phyloP scores from a whole-genome alignment of 225 moss, liverwort and hornwort species.

The Takakia lepidozioides region DNA sequence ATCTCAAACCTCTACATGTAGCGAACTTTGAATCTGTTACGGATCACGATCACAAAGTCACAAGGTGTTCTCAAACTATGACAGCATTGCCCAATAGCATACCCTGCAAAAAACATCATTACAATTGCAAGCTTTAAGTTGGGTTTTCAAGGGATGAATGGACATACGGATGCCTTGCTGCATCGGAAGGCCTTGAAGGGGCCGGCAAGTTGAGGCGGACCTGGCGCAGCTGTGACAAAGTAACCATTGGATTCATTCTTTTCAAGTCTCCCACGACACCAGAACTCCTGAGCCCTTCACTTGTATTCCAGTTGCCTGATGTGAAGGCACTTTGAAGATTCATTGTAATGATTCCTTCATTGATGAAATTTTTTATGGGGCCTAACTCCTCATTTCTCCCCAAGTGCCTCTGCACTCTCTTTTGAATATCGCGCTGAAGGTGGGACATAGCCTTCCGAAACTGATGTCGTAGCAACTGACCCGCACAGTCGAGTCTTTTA shows the following conservation, averaged over 20 bases:
- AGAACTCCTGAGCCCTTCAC: constrained; percentile 55
- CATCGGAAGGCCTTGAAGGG: constrained; percentile 53
- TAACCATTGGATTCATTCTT: constrained; percentile 70
- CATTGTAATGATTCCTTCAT: constrained; percentile 50
- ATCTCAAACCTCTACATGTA: no score
- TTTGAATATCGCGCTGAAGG: constrained; percentile 64
- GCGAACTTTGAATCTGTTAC: no score
- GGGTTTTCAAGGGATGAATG: not conserved
- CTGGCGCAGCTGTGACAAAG: constrained; percentile 84
- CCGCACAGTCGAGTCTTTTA: constrained; percentile 75
- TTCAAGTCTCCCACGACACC: constrained; percentile 85
- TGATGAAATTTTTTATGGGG: constrained; percentile 43
- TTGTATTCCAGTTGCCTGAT: constrained; percentile 76
- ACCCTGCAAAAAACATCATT: no score
- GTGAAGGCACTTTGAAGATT: constrained; percentile 71
- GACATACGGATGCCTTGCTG: constrained; percentile 86
- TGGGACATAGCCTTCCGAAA: constrained; percentile 75
- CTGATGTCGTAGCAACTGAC: constrained; percentile 72
- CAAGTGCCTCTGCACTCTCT: constrained; percentile 43
- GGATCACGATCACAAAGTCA: no score
- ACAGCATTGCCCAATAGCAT: no score
- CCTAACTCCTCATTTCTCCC: constrained; percentile 32
- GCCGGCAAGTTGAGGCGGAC: constrained; percentile 53
- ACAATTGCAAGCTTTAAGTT: no score
- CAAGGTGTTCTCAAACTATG: no score